phyloP scores from a whole-genome alignment of 2,329 filamentous ascomycete genomes.

The Aureobasidium leucospermi region DNA sequence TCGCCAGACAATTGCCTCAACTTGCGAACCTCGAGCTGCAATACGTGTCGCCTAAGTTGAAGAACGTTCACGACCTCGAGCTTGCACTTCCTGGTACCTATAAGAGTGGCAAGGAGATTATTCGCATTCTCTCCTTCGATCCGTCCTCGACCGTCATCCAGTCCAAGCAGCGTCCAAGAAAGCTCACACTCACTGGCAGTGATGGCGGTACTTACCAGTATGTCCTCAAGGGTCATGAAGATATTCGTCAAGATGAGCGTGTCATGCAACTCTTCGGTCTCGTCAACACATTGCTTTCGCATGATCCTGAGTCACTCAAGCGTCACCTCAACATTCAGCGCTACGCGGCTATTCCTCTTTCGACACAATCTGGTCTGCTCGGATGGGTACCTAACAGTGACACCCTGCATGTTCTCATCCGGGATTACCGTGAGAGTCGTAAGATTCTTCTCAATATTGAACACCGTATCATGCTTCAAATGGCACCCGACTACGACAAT shows the following conservation, averaged over 20 bases:
- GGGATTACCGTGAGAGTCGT: slow-evolving; percentile 92
- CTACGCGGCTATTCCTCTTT: slow-evolving; percentile 93
- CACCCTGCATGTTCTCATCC: slow-evolving; percentile 90
- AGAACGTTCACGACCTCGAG: slow-evolving; percentile 77
- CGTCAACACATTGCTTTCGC: slow-evolving; percentile 88
- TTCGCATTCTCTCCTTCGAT: slow-evolving; percentile 84
- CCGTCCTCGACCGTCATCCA: slow-evolving; percentile 85
- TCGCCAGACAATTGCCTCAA: slow-evolving; percentile 85
- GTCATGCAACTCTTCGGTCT: slow-evolving; percentile 99
- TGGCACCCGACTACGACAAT: slow-evolving; percentile 98
- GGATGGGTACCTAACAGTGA: slow-evolving; percentile 98
- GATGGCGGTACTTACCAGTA: slow-evolving; percentile 86
- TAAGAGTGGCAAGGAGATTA: slow-evolving; percentile 68
- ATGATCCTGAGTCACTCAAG: slow-evolving; percentile 95
- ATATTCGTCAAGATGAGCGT: slow-evolving; percentile 96
- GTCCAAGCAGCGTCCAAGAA: slow-evolving; percentile 91
- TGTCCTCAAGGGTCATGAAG: slow-evolving; percentile 95
- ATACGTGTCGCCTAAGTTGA: slow-evolving; percentile 91
- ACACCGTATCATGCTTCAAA: slow-evolving; percentile 98
- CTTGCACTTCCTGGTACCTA: slow-evolving; percentile 96
- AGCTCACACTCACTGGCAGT: slow-evolving; percentile 79
- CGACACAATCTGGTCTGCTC: slow-evolving; percentile 88
- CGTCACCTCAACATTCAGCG: slow-evolving; percentile 92
- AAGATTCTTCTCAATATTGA: slow-evolving; percentile 99
- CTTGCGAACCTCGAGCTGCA: slow-evolving; percentile 88